Conservation (phyloP, 345 rosid species). For the Limnanthes douglasii region DNA sequence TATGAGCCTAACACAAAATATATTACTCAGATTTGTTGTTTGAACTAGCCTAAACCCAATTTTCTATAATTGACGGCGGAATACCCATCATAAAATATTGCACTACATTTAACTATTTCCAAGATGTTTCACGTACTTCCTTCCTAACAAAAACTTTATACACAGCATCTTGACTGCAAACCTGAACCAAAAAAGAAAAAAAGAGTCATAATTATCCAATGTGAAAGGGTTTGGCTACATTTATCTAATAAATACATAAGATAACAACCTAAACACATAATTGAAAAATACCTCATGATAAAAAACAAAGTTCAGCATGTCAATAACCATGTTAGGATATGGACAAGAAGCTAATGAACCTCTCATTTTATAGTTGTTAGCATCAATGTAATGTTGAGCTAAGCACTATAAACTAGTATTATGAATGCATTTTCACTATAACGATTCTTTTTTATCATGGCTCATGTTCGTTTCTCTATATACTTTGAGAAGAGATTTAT, state of each 20-base stretch:
- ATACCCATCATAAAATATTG: no score
- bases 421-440: constrained; percentile 17
- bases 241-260: no score
- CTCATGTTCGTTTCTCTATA: constrained; percentile 92
- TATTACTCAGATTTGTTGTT: no score
- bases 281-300: constrained; percentile 50
- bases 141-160: constrained; percentile 50
- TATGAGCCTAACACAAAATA: no score
- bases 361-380: constrained; percentile 10
- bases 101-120: constrained; percentile 78
- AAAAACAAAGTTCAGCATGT: constrained; percentile 59
- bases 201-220: no score
- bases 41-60: no score
- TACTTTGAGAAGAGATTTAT: constrained; percentile 62
- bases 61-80: no score
- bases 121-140: constrained; percentile 90
- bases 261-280: not conserved
- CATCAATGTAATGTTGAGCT: no score
- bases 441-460: constrained; percentile 85
- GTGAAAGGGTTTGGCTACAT: no score
- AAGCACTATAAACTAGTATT: constrained; percentile 1
- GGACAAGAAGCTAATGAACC: constrained; percentile 66
- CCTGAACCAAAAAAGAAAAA: constrained; percentile 27
- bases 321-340: constrained; percentile 42
- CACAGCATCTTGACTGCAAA: constrained; percentile 79